Percentiles rank a stretch among this genome's conserved stretches.
Evolutionary conservation across 2,329 filamentous ascomycete species (phyloP).

Genomic region (Pseudocercospora fuligena): DNA sequence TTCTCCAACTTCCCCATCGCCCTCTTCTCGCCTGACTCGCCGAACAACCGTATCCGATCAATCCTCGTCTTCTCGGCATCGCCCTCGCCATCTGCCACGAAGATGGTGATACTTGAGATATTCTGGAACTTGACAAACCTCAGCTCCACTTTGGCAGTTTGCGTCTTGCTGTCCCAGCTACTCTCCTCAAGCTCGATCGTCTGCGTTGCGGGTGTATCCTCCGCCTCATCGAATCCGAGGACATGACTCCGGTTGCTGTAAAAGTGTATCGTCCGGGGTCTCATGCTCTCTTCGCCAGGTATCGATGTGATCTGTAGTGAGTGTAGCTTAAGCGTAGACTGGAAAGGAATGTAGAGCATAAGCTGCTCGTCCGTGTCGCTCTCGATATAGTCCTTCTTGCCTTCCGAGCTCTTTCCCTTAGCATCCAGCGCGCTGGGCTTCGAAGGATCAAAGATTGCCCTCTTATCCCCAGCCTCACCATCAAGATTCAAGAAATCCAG

Average conservation of each 20-base stretch:
- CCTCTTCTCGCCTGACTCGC: constrained; percentile 87
- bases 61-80: constrained; percentile 84
- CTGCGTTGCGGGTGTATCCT: constrained; percentile 82
- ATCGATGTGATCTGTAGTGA: constrained; percentile 84
- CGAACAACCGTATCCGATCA: constrained; percentile 78
- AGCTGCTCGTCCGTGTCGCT: constrained; percentile 97
- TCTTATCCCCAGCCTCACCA: constrained; percentile 72
- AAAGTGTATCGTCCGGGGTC: constrained; percentile 81
- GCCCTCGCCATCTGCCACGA: constrained; percentile 81
- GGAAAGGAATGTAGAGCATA: constrained; percentile 90
- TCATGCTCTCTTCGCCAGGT: constrained; percentile 76
- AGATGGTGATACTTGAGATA: constrained; percentile 82
- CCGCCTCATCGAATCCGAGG: constrained; percentile 92
- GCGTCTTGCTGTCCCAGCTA: constrained; percentile 70
- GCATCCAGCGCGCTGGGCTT: constrained; percentile 65
- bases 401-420: constrained; percentile 59
- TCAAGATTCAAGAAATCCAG: constrained; percentile 89
- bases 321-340: constrained; percentile 85
- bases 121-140: constrained; percentile 98
- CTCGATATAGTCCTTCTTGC: constrained; percentile 82
- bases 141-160: constrained; percentile 62
- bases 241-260: constrained; percentile 90
- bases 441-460: constrained; percentile 70
- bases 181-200: constrained; percentile 71
- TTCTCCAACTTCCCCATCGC: constrained; percentile 96